Evolutionary conservation across 306 rosid species (phyloP), one percentile per base, ranked within the genome.

Genomic region (Benincasa hispida): DNA sequence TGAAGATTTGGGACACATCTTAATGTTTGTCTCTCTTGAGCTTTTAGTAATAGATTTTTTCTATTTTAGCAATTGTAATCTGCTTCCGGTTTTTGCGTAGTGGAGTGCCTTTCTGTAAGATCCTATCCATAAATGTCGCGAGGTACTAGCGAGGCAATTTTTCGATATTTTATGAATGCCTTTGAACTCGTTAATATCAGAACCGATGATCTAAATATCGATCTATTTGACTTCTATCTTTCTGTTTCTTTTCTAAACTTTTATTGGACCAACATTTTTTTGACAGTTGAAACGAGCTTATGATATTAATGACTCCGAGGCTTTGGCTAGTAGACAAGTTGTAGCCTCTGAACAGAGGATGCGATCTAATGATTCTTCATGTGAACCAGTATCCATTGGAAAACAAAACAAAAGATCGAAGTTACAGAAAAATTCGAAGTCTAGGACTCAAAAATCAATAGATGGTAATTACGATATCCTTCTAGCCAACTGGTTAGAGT

Each of bases 371-470:
- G 81, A 65, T 57, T 65, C 79, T 53, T 21, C 76, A 14, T 59
- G 68, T 74, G 80, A 83, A 81, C 79, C 73, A n/a, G 79, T 42
- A 79, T 76, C 83, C 12, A 17, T 2, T 48, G 42, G 79, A 76
- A 80, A 86, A 84, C 78, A 62, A 42, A 80, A 78, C 12, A 76
- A 41, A 76, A 87, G 84, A 77, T 37, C 81, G 67, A 86, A 84
- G 86, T 79, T 75, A 83, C 48, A 84, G 34, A 90, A 79, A 82
- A 83, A 79, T 78, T 55, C 81, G 34, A 88, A 92, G 75, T 68
- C 82, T 34, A 87, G 74, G 70, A 77, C 78, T 75, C 74, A 77
- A 17, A 76, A 34, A 79, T 47, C 83, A 39, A 77, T 27, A 45
- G 75, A 42, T 25, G 75, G 75, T 70, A 70, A 45, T 67, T 12